Evolutionary conservation across 352 stramenopile species (phyloP), one percentile per base, ranked within the genome.

Genomic region (Globisporangium spinosum): DNA sequence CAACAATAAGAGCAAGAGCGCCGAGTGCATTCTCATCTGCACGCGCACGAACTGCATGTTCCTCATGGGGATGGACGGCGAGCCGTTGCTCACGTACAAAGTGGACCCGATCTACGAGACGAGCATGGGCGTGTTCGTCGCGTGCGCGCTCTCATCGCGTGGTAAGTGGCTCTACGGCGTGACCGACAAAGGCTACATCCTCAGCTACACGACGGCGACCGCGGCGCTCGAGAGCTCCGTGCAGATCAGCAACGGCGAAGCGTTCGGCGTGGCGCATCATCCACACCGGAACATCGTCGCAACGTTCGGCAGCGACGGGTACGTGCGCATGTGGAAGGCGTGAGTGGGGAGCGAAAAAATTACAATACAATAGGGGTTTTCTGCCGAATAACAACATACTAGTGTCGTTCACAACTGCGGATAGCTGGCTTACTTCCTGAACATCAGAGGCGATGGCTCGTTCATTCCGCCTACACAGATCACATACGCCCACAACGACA

Each of bases 281-380:
- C 91, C 91, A 3, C 83, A 97, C 64, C 81, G 89, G 58, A 98
- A 98, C 69, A 66, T 98, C 29, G 56, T 98, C 38, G 91, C 90
- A 40, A 97, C 91, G 1, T 97, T 94, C 67, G 86, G 86, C 23
- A 94, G 77, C 32, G 91, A 98, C 51, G 78, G 85, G 73, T 94
- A 94, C 58, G 77, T 95, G 20, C 75, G 87, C 56, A 60, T 95
- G 58, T 95, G 87, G 87, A 91, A 92, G 68, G 84, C 83, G 29
- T 94, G 65, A 89, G 8, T 9, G 29, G 15, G 15, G 32, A 27
- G 27, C 6, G 20, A 17, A 27, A 20, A 20, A 5, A 1, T 22
- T 17, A 35, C n/a, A 59, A 38, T 22, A 40, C 54, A 58, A 38
- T 43, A 43, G 35, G 3, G 40, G 13, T 6, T 47, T 20, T 47